phyloP scores from a whole-genome alignment of 225 moss, liverwort and hornwort genomes.

The Ulota crispa region DNA sequence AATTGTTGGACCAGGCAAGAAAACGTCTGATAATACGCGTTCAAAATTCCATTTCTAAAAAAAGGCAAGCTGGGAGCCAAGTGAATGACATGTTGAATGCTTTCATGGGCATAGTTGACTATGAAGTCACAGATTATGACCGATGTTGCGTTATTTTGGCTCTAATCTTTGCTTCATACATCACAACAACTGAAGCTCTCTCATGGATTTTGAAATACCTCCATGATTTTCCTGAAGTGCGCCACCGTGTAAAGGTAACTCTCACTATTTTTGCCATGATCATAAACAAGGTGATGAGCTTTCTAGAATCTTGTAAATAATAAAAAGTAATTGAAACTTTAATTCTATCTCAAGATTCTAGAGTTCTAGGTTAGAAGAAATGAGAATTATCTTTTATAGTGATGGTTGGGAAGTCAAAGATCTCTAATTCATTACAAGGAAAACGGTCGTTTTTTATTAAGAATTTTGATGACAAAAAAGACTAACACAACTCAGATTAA shows the following conservation, averaged over 20 bases:
- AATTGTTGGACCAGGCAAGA: background rate
- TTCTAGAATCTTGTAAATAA: background rate
- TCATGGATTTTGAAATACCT: constrained; percentile 34
- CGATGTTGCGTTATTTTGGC: background rate
- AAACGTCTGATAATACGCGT: background rate
- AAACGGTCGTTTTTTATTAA: no score
- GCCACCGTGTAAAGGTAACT: constrained; percentile 31
- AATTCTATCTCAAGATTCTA: no score
- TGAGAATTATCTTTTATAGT: no score
- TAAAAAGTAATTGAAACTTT: no score
- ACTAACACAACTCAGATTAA: no score
- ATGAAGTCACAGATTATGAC: constrained; percentile 16
- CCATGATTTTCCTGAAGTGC: constrained; percentile 31
- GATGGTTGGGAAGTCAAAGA: no score
- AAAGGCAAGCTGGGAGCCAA: constrained; percentile 13
- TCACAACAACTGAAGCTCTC: constrained; percentile 11
- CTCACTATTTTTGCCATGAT: background rate
- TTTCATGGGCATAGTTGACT: background rate
- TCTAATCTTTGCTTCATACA: background rate
- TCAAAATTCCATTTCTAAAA: constrained; percentile 9
- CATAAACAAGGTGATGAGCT: background rate
- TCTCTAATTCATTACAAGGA: no score
- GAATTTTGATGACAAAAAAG: no score
- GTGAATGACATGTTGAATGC: constrained; percentile 3
- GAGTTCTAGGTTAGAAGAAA: no score